A percentile compares a stretch with the other conserved stretches of the same genome.
These are phyloP conservation scores for Chrysoporthe austroafricana DNA, from an alignment of 2,329 filamentous ascomycete species.

Conservation along the genomic window DNA sequence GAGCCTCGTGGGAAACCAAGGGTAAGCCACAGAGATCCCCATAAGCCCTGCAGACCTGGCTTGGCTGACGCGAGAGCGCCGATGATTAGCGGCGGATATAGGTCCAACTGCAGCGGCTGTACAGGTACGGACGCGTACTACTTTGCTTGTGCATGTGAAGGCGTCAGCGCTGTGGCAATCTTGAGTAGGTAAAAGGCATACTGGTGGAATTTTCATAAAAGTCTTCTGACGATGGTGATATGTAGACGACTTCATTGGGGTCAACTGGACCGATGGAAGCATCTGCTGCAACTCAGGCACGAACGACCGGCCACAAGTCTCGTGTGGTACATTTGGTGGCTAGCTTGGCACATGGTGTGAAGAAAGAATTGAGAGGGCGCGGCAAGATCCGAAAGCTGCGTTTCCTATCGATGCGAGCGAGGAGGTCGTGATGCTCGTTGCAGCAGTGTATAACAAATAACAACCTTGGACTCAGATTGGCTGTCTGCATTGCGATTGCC, in stretches of 20 bases:
- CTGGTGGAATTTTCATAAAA: neutral
- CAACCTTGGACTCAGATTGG: too few species aligned
- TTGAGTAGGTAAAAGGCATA: conserved; percentile 13
- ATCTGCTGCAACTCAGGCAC: conserved; percentile 26
- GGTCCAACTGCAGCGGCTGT: conserved; percentile 9
- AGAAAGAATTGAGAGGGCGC: neutral
- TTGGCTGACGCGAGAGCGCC: neutral
- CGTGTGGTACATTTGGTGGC: conserved; percentile 18
- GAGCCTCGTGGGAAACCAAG: conserved; percentile 19
- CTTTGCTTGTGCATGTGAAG: conserved; percentile 14
- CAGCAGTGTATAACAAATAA: neutral
- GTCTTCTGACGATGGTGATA: neutral
- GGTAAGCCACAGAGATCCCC: conserved; percentile 5
- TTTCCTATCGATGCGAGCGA: neutral
- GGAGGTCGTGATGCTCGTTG: neutral
- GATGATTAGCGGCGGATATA: conserved; percentile 22
- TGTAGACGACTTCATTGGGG: conserved; percentile 19
- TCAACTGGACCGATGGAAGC: conserved; percentile 18
- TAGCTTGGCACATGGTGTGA: neutral
- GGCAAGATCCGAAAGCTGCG: neutral
- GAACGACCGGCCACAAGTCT: conserved; percentile 9
- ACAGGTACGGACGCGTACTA: conserved; percentile 14
- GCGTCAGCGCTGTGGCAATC: neutral
- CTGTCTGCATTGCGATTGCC: neutral
- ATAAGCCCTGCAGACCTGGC: neutral